Percentiles rank a stretch among this genome's conserved stretches.
phyloP scores from a whole-genome alignment of 2,329 filamentous ascomycete species.

The Aspergillus ustus region DNA sequence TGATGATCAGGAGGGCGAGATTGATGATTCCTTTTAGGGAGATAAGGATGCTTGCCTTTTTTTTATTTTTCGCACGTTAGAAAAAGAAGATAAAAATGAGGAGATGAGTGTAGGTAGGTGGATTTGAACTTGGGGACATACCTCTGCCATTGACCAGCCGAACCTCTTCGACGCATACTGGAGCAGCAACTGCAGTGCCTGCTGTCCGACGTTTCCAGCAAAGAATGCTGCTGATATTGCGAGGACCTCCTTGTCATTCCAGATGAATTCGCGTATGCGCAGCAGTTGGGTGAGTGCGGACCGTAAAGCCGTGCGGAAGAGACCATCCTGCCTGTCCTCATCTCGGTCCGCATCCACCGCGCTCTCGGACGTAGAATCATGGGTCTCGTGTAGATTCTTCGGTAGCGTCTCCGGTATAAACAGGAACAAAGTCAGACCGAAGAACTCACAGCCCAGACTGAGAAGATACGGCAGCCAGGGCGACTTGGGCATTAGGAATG shows the following conservation, averaged over 20 bases:
- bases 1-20: neutral
- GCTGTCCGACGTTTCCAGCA: conserved; percentile 9
- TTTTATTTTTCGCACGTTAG: neutral
- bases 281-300: conserved; percentile 5
- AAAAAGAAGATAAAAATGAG: neutral
- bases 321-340: neutral
- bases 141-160: conserved; percentile 20
- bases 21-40: neutral
- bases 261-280: conserved; percentile 10
- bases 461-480: conserved; percentile 19
- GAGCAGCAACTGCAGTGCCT: conserved; percentile 17
- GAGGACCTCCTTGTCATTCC: neutral
- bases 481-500: conserved; percentile 17
- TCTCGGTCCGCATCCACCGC: neutral
- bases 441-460: conserved; percentile 7
- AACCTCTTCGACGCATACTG: conserved; percentile 23
- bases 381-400: neutral
- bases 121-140: neutral
- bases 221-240: conserved; percentile 17
- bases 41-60: neutral
- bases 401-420: conserved; percentile 18
- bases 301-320: neutral
- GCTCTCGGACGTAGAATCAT: neutral
- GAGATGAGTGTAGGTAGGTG: too few species aligned
- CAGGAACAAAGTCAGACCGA: conserved; percentile 6